Evolutionary conservation across 768 basidiomycete species (phyloP).

Genomic region (Pleurotus giganteus): DNA sequence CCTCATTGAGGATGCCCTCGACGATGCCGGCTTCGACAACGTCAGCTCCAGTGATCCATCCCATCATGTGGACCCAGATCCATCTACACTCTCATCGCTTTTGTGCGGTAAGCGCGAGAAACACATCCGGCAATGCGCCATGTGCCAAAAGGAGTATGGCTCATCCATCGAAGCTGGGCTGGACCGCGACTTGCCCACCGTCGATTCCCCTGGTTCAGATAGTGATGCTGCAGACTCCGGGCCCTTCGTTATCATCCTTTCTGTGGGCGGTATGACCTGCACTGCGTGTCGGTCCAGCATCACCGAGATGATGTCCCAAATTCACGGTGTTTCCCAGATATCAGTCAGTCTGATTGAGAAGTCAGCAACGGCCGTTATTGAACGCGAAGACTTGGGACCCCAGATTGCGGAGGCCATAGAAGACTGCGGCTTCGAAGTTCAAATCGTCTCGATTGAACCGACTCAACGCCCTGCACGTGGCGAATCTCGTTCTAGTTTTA

Average conservation of each 20-base stretch:
- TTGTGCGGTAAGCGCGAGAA: constrained; percentile 12
- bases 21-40: constrained; percentile 47
- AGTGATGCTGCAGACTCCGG: constrained; percentile 7
- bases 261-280: constrained; percentile 79
- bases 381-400: constrained; percentile 27
- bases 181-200: not conserved
- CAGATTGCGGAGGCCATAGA: constrained; percentile 40
- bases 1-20: constrained; percentile 34
- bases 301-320: constrained; percentile 42
- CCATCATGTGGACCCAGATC: not conserved
- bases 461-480: constrained; percentile 15
- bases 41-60: not conserved
- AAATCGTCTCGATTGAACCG: constrained; percentile 34
- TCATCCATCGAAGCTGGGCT: not conserved
- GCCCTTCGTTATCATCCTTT: constrained; percentile 41
- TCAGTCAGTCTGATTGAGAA: constrained; percentile 58
- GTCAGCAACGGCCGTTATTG: constrained; percentile 50
- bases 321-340: constrained; percentile 51
- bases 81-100: not conserved
- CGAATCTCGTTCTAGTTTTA: constrained; percentile 14
- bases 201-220: not conserved
- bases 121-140: constrained; percentile 40
- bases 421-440: constrained; percentile 45
- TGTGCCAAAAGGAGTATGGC: constrained; percentile 29
- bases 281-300: constrained; percentile 61